Conservation (phyloP, 2,329 filamentous ascomycete species). For the Apiospora pterosperma region DNA sequence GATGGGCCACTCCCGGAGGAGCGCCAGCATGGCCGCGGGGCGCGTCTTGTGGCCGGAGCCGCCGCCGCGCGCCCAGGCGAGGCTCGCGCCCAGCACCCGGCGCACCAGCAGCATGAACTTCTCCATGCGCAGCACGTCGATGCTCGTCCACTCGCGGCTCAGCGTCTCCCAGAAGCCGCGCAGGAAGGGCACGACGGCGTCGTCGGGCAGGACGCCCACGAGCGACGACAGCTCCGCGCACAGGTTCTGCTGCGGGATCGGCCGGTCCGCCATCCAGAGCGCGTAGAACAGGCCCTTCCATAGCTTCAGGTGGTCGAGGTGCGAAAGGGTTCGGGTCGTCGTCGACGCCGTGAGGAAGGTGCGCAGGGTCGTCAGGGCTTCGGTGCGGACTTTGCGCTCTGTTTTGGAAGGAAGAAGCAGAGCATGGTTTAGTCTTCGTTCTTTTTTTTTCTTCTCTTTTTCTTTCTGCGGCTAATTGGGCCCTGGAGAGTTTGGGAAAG, state of each 20-base stretch:
- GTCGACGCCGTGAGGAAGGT: slow-evolving; percentile 68
- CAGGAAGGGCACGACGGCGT: slow-evolving; percentile 45
- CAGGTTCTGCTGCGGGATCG: slow-evolving; percentile 81
- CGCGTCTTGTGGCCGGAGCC: slow-evolving; percentile 17
- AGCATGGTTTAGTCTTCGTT: background rate
- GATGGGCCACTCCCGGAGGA: slow-evolving; percentile 43
- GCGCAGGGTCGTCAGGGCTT: slow-evolving; percentile 73
- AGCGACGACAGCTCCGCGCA: slow-evolving; percentile 74
- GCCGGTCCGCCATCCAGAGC: slow-evolving; percentile 90
- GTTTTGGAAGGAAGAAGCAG: slow-evolving; percentile 6
- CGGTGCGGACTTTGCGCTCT: slow-evolving; percentile 77
- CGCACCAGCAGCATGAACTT: slow-evolving; percentile 88
- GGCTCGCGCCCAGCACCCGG: slow-evolving; percentile 70
- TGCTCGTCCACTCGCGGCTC: slow-evolving; percentile 63
- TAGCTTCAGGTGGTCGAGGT: slow-evolving; percentile 76
- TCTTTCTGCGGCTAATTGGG: too few relatives aligned
- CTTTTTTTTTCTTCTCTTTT: background rate
- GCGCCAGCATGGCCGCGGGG: slow-evolving; percentile 30
- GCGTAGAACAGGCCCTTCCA: slow-evolving; percentile 95
- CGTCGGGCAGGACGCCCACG: slow-evolving; percentile 52
- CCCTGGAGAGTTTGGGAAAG: background rate
- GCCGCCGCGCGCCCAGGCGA: slow-evolving; percentile 42
- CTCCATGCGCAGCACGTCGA: slow-evolving; percentile 78
- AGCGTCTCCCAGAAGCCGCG: slow-evolving; percentile 71
- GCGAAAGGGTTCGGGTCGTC: slow-evolving; percentile 50